Percentiles rank a stretch among this genome's conserved stretches.
Conservation (phyloP, 73 alveolate species). For the Paramecium octaurelia region DNA sequence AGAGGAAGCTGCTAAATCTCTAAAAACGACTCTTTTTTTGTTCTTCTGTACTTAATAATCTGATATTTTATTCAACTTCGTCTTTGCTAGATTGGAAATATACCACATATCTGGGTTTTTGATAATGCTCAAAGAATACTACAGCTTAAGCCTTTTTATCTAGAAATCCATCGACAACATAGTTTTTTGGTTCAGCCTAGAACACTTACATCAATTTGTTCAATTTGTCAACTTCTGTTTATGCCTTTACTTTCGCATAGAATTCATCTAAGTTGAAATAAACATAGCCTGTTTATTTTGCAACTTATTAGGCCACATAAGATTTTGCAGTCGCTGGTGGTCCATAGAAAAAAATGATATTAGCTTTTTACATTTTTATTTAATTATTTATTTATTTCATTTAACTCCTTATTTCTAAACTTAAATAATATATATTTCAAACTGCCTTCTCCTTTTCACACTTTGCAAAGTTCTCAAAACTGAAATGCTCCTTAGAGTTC, state of each 20-base stretch:
- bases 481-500: not conserved
- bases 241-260: not conserved
- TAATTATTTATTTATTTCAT: not conserved
- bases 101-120: slow-evolving; percentile 35
- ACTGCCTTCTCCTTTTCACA: not conserved
- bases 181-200: not conserved
- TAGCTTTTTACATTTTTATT: slow-evolving; percentile 13
- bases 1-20: not conserved
- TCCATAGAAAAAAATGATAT: slow-evolving; percentile 34
- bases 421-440: not conserved
- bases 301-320: slow-evolving; percentile 41
- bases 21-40: not conserved
- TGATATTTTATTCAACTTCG: slow-evolving; percentile 40
- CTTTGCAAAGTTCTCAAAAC: not conserved
- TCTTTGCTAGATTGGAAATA: slow-evolving; percentile 39
- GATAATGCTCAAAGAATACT: slow-evolving; percentile 42
- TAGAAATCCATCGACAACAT: slow-evolving; percentile 41
- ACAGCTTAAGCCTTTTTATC: slow-evolving; percentile 18
- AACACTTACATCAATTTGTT: not conserved
- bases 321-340: slow-evolving; percentile 46
- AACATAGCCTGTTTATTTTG: not conserved
- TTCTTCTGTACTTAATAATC: not conserved
- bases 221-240: not conserved
- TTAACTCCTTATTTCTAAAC: not conserved
- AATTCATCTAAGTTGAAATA: slow-evolving; percentile 22